Base-by-base conservation (phyloP, 2,329 filamentous ascomycete genomes). In the Tolypocladium guangdongense region DNA sequence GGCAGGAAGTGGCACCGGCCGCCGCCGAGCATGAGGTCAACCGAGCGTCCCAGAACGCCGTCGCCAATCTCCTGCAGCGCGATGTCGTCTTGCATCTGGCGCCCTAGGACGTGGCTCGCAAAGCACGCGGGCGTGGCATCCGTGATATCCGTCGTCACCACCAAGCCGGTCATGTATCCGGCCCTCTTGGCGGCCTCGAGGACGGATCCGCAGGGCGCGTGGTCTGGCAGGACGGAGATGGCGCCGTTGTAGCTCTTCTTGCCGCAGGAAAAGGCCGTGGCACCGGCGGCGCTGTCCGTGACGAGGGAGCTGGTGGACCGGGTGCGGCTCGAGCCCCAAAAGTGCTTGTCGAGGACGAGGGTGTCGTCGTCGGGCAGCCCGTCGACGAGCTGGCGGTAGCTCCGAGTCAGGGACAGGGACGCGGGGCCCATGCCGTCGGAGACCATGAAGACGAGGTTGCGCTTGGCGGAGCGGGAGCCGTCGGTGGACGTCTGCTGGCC, bases 351-450 rank as follows among this genome's bases (percentile, higher is more conserved):
- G 50, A 99, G 79, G 2, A 84, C 78, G 50, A 99, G 78, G 20
- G 84, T 84, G 63, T 96, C 83, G 62, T 85, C 80, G 59, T 80
- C 80, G 1, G 88, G 84, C n/a, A 95, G 76, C 6, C 78, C 82
- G 39, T 88, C 79, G 52, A 84, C 78, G 60, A 86, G 81, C 69
- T 99, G 93, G 60, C 88, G 83, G 73, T 87, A 99, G 65, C 84
- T 88, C 54, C 93, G 81, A 7, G 93, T 96, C 66, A 99, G 71
- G 30, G 87, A 87, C 52, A 99, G 77, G 62, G 89, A 92, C 10
- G 93, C 89, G 8, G 93, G 93, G 0, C 93, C 93, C 93, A 99
- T 99, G 64, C 93, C 93, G 68, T 99, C 93, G 0, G 90, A 96
- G 38, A 99, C 92, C 93, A 99, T 99, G 76, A 99, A 97, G 62